Conservation (phyloP, 2,329 filamentous ascomycete species). For the Aspergillus unguis region DNA sequence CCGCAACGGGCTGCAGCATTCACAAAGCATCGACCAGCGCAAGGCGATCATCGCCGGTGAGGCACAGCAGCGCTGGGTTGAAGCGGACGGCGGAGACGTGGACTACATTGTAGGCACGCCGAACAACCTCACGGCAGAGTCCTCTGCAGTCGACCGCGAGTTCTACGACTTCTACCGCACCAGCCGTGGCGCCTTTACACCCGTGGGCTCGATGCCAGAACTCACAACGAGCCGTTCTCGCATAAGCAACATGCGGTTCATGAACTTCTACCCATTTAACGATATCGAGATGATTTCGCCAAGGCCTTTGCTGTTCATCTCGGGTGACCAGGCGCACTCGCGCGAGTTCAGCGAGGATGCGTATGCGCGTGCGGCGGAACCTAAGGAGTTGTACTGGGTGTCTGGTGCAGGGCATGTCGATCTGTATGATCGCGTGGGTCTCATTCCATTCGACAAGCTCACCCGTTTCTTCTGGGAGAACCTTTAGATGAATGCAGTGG, state of each 20-base stretch:
- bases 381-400: constrained; percentile 37
- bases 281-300: constrained; percentile 24
- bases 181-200: constrained; percentile 27
- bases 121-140: constrained; percentile 22
- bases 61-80: constrained; percentile 21
- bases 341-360: constrained; percentile 24
- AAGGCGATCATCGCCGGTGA: constrained; percentile 16
- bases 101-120: constrained; percentile 18
- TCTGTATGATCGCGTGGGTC: constrained; percentile 36
- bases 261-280: constrained; percentile 27
- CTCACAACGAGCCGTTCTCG: constrained; percentile 32
- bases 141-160: constrained; percentile 23
- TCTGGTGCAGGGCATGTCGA: constrained; percentile 35
- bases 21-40: constrained; percentile 13
- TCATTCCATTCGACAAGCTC: constrained; percentile 35
- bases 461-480: constrained; percentile 23
- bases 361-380: constrained; percentile 28
- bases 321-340: constrained; percentile 23
- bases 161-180: constrained; percentile 36
- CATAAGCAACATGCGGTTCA: constrained; percentile 29
- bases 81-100: constrained; percentile 11
- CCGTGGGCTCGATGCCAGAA: constrained; percentile 12
- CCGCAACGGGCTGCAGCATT: constrained; percentile 13
- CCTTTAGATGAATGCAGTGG: too few species aligned
- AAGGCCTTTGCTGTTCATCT: constrained; percentile 23